Base-by-base conservation (phyloP, 1,139 yeast species). In the Zhuliangozyma blackwelliae region DNA sequence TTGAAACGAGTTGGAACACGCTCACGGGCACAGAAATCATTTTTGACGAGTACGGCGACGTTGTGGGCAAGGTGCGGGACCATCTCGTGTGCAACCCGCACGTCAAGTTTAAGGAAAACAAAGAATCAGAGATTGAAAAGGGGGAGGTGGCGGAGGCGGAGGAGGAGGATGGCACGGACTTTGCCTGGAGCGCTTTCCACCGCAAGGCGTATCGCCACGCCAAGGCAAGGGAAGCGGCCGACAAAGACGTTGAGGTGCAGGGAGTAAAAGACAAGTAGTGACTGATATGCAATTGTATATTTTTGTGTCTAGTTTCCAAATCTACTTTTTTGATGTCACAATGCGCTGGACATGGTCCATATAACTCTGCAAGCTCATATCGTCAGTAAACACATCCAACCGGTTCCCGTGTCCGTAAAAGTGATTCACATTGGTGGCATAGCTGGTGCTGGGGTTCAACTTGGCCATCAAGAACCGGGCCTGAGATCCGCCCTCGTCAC, bases 401-500 rank as follows among this genome's bases (percentile, higher is more conserved):
- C 55, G 59, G 16, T 58, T 55, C 6, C 59, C 55, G 52, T 63
- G 51, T 5, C 59, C 56, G 54, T 66, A 54, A 47, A 63, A 45
- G 41, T 61, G 58, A 44, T 59, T 55, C 16, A 70, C 64, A 44
- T 63, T 51, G 33, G 69, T 60, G 27, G 75, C 70, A 49, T 80
- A 80, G 33, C 77, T 75, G 10, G 81, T 77, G 20, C 87, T 75
- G 12, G 94, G 94, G 54, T 83, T 84, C 50, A 84, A 64, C 54
- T 82, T 80, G 3, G 89, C 82, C 72, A 79, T 76, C 43, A 84
- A 64, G 54, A 84, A 84, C 52, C 94, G 68, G 0, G 92, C 88
- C 67, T 92, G 98, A 20, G 97, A 89, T 35, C 96, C 97, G 54
- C 97, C 97, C 52, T 90, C 96, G 58, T 90, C 97, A 40, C 97